These are phyloP conservation scores for Cercospora zeina DNA, from an alignment of 2,329 filamentous ascomycete genomes.

Conservation along the genomic window DNA sequence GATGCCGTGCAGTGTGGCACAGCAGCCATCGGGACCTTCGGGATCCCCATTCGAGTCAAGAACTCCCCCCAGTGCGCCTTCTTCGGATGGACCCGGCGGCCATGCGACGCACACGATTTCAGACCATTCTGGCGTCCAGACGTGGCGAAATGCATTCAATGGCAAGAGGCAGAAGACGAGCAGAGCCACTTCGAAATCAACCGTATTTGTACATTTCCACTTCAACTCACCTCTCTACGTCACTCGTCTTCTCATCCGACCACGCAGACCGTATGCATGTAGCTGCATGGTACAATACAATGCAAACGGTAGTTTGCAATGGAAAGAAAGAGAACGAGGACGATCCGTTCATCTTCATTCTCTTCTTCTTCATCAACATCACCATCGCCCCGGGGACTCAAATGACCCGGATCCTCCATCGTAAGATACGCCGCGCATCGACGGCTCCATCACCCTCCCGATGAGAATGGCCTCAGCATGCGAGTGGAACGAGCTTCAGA, in stretches of 20 bases:
- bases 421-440: background rate
- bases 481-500: background rate
- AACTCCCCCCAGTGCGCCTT: background rate
- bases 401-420: background rate
- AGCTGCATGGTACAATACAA: background rate
- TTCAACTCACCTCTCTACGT: background rate
- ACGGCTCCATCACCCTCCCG: background rate
- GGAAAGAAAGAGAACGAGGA: no score
- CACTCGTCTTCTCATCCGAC: background rate
- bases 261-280: background rate
- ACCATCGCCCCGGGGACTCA: background rate
- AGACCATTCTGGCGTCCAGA: background rate
- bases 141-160: no score
- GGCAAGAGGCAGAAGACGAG: no score
- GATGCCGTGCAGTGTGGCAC: constrained; percentile 19
- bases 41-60: background rate
- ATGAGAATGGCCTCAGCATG: background rate
- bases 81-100: background rate
- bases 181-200: background rate
- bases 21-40: constrained; percentile 15
- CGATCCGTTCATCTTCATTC: background rate
- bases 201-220: constrained; percentile 5
- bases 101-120: background rate
- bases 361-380: background rate
- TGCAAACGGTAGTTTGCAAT: background rate